These are phyloP conservation scores for Annulohypoxylon moriforme DNA, from an alignment of 495 filamentous ascomycete species.

Conservation along the genomic window DNA sequence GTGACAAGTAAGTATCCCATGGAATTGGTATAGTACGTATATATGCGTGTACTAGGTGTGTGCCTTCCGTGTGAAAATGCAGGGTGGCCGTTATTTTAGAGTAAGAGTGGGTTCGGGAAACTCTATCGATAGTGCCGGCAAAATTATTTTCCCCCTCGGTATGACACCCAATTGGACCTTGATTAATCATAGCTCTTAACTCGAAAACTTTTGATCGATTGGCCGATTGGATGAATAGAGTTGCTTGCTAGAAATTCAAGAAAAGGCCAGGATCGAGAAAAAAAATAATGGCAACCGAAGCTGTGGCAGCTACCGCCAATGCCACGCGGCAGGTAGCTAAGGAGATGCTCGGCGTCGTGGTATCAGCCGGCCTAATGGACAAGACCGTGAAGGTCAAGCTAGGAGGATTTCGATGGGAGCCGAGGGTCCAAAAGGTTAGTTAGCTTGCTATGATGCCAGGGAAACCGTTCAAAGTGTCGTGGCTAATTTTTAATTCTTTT, in stretches of 20 bases:
- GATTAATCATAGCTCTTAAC: background rate
- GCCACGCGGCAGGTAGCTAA: conserved; percentile 43
- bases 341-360: conserved; percentile 68
- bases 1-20: too few relatives aligned
- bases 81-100: conserved; percentile 10
- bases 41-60: too few relatives aligned
- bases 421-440: conserved; percentile 65
- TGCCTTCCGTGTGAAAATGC: too few relatives aligned
- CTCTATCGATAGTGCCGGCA: conserved; percentile 16
- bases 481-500: conserved; percentile 8
- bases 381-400: conserved; percentile 77
- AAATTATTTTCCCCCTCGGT: conserved; percentile 12
- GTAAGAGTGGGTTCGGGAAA: background rate
- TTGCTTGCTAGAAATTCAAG: background rate
- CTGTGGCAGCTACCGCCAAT: conserved; percentile 41
- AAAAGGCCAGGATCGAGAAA: background rate
- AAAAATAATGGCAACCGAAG: conserved; percentile 49
- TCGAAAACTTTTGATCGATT: background rate
- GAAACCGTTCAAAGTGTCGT: background rate
- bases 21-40: too few relatives aligned
- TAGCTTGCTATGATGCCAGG: background rate
- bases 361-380: conserved; percentile 75
- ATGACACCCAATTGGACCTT: background rate
- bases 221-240: background rate
- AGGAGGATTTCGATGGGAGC: conserved; percentile 70